Conservation (phyloP, 257 asterid species). For the Solanum paucissectum region DNA sequence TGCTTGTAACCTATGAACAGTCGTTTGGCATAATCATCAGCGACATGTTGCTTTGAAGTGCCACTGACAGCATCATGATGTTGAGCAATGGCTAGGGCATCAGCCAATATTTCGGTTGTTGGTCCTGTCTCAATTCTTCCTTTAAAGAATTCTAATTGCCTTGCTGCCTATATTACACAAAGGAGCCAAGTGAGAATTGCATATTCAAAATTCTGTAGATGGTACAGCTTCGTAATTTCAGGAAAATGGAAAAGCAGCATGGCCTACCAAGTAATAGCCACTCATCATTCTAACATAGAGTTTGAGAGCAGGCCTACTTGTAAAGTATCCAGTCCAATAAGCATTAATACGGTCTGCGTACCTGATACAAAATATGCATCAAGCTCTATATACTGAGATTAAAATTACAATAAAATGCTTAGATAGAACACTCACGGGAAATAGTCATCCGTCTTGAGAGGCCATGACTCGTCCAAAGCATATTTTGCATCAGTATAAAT, state of each 20-base stretch:
- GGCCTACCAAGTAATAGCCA: conserved; percentile 77
- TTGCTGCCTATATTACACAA: conserved; percentile 71
- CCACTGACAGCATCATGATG: conserved; percentile 98
- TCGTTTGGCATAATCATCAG: conserved; percentile 91
- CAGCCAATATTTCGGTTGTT: conserved; percentile 62
- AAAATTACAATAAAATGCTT: not conserved
- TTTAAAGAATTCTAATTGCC: conserved; percentile 68
- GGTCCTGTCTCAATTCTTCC: conserved; percentile 67
- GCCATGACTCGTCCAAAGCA: conserved; percentile 79
- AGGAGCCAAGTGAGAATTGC: conserved; percentile 12
- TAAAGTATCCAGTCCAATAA: conserved; percentile 97
- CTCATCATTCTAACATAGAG: conserved; percentile 78
- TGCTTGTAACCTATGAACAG: conserved; percentile 83
- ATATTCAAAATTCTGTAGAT: conserved; percentile 2
- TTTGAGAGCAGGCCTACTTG: conserved; percentile 84
- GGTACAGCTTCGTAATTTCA: not conserved
- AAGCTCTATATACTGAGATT: not conserved
- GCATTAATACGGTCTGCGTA: conserved; percentile 85
- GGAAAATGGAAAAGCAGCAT: conserved; percentile 3
- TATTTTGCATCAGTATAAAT: conserved; percentile 83
- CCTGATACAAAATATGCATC: conserved; percentile 28
- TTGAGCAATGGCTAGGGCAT: conserved; percentile 84
- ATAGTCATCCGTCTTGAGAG: conserved; percentile 80
- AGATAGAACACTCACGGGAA: conserved; percentile 66
- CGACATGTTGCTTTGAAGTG: conserved; percentile 90